Percentiles rank a stretch among this genome's conserved stretches.
Conservation (phyloP, 305 asterid species). For the Fraxinus baroniana region DNA sequence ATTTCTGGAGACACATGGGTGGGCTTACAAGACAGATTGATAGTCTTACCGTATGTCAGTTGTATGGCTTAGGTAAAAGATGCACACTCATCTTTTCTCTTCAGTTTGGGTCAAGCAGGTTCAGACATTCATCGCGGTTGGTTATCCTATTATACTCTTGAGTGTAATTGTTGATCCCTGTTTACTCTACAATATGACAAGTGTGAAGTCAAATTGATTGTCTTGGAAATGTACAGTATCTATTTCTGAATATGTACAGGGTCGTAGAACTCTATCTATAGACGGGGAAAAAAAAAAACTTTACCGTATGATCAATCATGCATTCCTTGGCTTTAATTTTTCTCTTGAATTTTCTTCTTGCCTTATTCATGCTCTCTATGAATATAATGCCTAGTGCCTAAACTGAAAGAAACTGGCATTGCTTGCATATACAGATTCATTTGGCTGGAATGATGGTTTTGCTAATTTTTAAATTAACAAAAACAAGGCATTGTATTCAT, state of each 20-base stretch:
- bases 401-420: not conserved
- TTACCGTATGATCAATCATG: not conserved
- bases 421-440: not conserved
- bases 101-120: conserved; percentile 7
- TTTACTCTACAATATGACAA: not conserved
- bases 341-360: not conserved
- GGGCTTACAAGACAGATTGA: conserved; percentile 80
- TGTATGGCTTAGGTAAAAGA: conserved; percentile 8
- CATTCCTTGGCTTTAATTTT: not conserved
- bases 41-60: conserved; percentile 2
- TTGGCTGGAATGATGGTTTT: not conserved
- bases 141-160: not conserved
- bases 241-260: conserved; percentile 27
- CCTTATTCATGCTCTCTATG: not conserved
- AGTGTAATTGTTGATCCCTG: not conserved
- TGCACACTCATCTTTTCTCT: not conserved
- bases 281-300: not conserved
- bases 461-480: not conserved
- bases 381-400: not conserved
- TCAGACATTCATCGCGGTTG: not conserved
- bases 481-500: not conserved
- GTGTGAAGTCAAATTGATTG: conserved; percentile 10
- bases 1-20: conserved; percentile 62
- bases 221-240: conserved; percentile 26
- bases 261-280: conserved; percentile 16